Conservation (phyloP, 345 rosid genomes). For the Brassica carinata region DNA sequence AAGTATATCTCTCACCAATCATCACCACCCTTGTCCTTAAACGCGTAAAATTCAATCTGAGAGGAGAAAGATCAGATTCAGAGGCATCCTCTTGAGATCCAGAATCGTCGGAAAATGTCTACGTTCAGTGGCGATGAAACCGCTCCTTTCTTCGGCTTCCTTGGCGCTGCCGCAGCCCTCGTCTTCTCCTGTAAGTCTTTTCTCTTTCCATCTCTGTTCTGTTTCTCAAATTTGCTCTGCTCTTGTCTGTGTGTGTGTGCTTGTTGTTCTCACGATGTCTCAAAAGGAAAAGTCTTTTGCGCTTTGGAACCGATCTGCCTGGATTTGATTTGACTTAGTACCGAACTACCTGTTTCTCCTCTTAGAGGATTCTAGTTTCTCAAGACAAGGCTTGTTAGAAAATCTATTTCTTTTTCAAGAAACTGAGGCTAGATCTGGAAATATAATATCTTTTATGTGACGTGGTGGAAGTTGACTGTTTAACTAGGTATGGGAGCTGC, state of each 20-base stretch:
- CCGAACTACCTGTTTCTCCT: background rate
- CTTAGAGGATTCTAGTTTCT: no score
- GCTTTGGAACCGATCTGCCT: conserved; percentile 29
- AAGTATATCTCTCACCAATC: background rate
- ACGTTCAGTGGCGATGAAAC: conserved; percentile 48
- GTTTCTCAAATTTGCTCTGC: background rate
- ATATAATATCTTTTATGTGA: background rate
- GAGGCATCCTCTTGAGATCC: conserved; percentile 36
- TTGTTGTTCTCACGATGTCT: background rate
- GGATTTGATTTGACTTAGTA: conserved; percentile 3
- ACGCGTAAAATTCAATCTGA: conserved; percentile 11
- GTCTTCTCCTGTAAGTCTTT: conserved; percentile 42
- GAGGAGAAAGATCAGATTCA: conserved; percentile 27
- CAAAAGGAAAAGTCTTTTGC: background rate
- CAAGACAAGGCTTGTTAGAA: no score
- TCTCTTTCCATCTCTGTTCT: background rate
- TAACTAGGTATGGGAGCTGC: conserved; percentile 94
- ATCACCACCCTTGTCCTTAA: conserved; percentile 5
- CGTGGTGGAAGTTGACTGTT: background rate
- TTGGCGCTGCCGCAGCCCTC: conserved; percentile 46
- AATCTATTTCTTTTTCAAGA: no score
- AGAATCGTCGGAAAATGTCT: conserved; percentile 35
- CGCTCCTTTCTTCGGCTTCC: conserved; percentile 49
- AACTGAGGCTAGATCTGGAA: background rate
- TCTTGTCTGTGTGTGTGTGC: background rate